These are phyloP conservation scores for Microdochium paspali DNA, from an alignment of 2,329 filamentous ascomycete genomes.

Conservation along the genomic window DNA sequence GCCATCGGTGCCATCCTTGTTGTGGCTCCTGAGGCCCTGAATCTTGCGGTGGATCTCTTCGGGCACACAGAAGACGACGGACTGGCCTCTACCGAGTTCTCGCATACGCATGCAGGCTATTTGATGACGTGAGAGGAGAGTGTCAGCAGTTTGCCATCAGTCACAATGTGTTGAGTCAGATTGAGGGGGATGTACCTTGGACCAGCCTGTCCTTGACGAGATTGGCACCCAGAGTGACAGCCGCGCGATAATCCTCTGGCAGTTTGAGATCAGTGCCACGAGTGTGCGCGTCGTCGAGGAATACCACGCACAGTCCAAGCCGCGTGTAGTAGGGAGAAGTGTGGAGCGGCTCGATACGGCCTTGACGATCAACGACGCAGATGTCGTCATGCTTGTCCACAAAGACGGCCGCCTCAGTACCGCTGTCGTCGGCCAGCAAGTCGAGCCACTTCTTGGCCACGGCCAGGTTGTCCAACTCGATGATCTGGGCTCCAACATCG, in stretches of 20 bases:
- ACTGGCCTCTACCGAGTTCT: constrained; percentile 57
- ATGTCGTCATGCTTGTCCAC: constrained; percentile 47
- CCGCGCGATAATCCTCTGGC: constrained; percentile 48
- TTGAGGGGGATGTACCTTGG: constrained; percentile 48
- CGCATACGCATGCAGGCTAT: constrained; percentile 64
- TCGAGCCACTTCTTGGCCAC: constrained; percentile 47
- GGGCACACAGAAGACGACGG: constrained; percentile 50
- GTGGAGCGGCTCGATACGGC: constrained; percentile 36
- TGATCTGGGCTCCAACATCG: constrained; percentile 61
- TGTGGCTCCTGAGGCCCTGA: constrained; percentile 2
- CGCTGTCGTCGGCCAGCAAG: constrained; percentile 4
- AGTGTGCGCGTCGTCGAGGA: constrained; percentile 62
- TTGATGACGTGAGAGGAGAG: not conserved
- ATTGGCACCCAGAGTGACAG: constrained; percentile 55
- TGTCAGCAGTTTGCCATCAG: too few relatives aligned
- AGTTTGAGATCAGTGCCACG: constrained; percentile 60
- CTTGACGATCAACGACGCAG: constrained; percentile 38
- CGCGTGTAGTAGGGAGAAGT: constrained; percentile 48
- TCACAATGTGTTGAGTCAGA: too few relatives aligned
- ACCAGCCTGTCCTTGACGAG: constrained; percentile 61
- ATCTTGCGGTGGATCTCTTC: constrained; percentile 41
- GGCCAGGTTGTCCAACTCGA: constrained; percentile 50
- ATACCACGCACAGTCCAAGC: constrained; percentile 52
- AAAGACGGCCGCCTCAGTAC: constrained; percentile 41
- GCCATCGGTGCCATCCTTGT: too few relatives aligned